Evolutionary conservation across 192 early-diverging fungal species (phyloP).

Genomic region (Rhizoclosmatium globosum): DNA sequence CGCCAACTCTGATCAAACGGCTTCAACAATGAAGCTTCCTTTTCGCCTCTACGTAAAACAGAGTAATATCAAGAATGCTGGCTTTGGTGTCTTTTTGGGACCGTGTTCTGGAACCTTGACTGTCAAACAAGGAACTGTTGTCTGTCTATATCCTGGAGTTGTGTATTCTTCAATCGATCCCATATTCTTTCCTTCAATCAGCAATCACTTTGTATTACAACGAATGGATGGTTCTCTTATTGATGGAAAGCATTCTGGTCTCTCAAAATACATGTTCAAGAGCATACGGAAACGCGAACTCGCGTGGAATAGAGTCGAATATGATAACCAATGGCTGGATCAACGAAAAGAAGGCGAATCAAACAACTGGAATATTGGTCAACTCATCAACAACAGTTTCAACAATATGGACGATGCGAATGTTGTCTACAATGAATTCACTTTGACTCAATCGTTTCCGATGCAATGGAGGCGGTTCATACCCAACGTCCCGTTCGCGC

Average conservation of each 20-base stretch:
- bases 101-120: neutral
- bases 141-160: slow-evolving; percentile 33
- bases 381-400: slow-evolving; percentile 37
- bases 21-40: slow-evolving; percentile 6
- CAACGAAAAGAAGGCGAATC: neutral
- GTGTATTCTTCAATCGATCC: slow-evolving; percentile 29
- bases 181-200: slow-evolving; percentile 29
- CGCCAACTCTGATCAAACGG: neutral
- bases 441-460: slow-evolving; percentile 3
- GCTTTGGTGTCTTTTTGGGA: slow-evolving; percentile 18
- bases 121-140: slow-evolving; percentile 11
- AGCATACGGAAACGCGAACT: slow-evolving; percentile 28
- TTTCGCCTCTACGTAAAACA: neutral
- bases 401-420: neutral
- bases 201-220: slow-evolving; percentile 27
- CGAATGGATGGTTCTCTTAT: slow-evolving; percentile 30
- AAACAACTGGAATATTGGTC: slow-evolving; percentile 28
- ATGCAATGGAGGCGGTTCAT: slow-evolving; percentile 24
- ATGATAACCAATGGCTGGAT: slow-evolving; percentile 25
- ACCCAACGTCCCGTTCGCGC: slow-evolving; percentile 31
- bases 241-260: slow-evolving; percentile 33
- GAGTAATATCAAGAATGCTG: slow-evolving; percentile 2
- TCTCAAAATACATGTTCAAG: slow-evolving; percentile 29
- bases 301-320: slow-evolving; percentile 20
- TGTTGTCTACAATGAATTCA: slow-evolving; percentile 38